Percentiles rank a stretch among this genome's conserved stretches.
Conservation (phyloP, 441 rosid species). For the Croton setiger region DNA sequence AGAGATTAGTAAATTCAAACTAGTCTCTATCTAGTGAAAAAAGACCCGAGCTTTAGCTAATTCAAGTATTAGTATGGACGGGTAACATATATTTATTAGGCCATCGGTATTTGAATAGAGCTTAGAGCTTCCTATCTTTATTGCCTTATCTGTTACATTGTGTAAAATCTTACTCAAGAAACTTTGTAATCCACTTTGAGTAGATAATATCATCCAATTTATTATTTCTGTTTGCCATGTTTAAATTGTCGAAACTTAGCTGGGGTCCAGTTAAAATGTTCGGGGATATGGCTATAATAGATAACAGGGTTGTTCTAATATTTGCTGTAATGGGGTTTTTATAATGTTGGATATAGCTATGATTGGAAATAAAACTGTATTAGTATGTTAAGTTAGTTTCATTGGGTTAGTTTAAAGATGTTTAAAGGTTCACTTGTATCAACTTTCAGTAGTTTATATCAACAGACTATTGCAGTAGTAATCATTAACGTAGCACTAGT, state of each 20-base stretch:
- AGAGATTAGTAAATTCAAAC: slow-evolving; percentile 5
- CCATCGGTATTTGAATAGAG: background rate
- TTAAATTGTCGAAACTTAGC: background rate
- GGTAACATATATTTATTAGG: background rate
- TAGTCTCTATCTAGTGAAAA: background rate
- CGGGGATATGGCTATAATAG: background rate
- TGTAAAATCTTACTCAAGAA: background rate
- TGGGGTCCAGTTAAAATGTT: background rate
- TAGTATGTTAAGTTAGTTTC: too few relatives aligned
- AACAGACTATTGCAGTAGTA: background rate
- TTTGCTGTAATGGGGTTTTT: background rate
- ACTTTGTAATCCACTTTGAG: background rate
- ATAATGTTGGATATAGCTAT: background rate
- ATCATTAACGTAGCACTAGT: background rate
- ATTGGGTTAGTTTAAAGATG: background rate
- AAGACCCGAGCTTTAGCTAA: background rate
- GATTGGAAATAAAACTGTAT: background rate
- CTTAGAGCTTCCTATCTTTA: background rate
- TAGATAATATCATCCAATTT: background rate
- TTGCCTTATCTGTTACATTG: background rate
- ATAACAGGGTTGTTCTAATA: background rate
- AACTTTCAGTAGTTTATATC: background rate
- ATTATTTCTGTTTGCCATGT: background rate
- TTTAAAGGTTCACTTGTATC: background rate
- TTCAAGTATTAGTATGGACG: background rate